These are phyloP conservation scores for Monascus ruber DNA, from an alignment of 2,329 filamentous ascomycete species.

Conservation along the genomic window DNA sequence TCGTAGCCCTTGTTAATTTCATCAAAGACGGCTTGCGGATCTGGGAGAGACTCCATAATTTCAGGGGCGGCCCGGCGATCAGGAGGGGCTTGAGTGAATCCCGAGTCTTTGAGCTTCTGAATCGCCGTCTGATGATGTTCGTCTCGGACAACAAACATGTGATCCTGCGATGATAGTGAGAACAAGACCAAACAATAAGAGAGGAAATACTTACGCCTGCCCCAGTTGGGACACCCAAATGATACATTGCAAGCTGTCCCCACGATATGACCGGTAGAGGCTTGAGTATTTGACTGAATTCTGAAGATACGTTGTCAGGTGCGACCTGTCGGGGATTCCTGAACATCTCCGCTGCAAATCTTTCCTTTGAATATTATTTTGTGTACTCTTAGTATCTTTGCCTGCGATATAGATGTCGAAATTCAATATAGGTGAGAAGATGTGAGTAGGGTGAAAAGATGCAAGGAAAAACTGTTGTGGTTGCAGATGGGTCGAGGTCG, in stretches of 20 bases:
- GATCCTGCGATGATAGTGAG: neutral
- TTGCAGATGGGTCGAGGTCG: neutral
- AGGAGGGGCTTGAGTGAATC: conserved; percentile 4
- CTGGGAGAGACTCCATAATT: conserved; percentile 3
- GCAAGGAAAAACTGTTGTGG: too few relatives aligned
- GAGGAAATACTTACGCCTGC: neutral
- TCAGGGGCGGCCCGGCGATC: conserved; percentile 3
- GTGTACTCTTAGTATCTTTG: neutral
- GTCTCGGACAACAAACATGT: conserved; percentile 5
- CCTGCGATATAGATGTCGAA: neutral
- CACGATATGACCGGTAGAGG: neutral
- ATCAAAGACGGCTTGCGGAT: conserved; percentile 2
- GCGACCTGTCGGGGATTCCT: neutral
- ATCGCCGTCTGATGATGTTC: conserved; percentile 3
- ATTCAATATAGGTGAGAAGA: neutral
- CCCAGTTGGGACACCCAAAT: neutral
- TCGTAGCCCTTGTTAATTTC: neutral
- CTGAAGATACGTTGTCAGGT: neutral
- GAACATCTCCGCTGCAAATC: neutral
- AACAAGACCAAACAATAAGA: neutral
- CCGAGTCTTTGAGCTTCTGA: conserved; percentile 2
- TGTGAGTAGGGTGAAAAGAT: neutral
- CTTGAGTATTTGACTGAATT: neutral
- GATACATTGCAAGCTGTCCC: neutral
- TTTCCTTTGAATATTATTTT: neutral